Evolutionary conservation across 495 filamentous ascomycete genomes (phyloP).

Genomic region (Neurospora sp.): DNA sequence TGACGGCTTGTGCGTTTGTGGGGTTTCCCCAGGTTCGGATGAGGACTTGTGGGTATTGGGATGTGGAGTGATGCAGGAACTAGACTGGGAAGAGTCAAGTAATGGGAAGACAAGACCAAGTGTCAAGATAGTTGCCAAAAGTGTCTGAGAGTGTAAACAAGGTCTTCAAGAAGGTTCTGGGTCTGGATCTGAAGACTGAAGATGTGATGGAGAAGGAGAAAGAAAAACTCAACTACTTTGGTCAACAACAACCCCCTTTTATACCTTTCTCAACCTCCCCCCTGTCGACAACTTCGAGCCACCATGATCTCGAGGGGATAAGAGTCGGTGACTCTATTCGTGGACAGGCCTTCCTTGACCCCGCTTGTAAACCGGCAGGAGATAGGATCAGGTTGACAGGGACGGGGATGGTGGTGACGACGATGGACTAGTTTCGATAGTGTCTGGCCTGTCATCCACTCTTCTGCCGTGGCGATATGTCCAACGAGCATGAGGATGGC

Average conservation of each 20-base stretch:
- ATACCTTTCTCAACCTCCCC: conserved; percentile 43
- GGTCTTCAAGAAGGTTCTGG: conserved; percentile 4
- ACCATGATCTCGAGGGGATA: conserved; percentile 36
- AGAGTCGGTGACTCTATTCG: conserved; percentile 39
- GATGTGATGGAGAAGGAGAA: conserved; percentile 47
- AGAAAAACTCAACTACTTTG: conserved; percentile 27
- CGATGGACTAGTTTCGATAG: conserved; percentile 16
- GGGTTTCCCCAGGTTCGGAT: not conserved
- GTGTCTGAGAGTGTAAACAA: conserved; percentile 5
- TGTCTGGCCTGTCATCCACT: conserved; percentile 30
- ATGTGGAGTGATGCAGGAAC: conserved; percentile 4
- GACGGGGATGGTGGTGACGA: conserved; percentile 25
- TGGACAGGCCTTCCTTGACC: conserved; percentile 31
- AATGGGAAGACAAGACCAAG: conserved; percentile 5
- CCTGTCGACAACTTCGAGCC: conserved; percentile 15
- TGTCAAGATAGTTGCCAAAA: not conserved
- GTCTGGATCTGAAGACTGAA: conserved; percentile 19
- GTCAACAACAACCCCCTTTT: conserved; percentile 47
- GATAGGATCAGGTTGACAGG: conserved; percentile 16
- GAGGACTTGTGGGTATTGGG: conserved; percentile 7
- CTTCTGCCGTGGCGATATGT: conserved; percentile 43
- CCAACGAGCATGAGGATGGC: conserved; percentile 26
- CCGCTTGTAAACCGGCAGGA: conserved; percentile 31
- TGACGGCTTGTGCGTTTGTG: conserved; percentile 6
- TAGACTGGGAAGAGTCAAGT: not conserved